phyloP scores from a whole-genome alignment of 164 flowering plant species.

The Hamamelis virginiana region DNA sequence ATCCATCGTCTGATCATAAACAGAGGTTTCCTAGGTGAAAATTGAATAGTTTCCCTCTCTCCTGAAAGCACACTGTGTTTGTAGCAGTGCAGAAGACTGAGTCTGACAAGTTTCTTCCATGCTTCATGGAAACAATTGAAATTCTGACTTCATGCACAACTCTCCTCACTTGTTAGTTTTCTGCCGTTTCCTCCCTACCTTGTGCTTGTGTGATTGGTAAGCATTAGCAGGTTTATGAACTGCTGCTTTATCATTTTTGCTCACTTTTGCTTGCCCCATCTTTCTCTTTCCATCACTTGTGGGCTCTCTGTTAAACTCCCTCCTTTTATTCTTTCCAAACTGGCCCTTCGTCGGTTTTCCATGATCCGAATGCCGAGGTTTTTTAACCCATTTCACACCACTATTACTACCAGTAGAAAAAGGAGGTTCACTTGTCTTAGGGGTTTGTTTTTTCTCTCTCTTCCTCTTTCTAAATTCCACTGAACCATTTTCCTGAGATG shows the following conservation, averaged over 20 bases:
- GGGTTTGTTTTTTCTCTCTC: constrained; percentile 17
- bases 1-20: too few species aligned
- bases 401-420: constrained; percentile 6
- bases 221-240: constrained; percentile 9
- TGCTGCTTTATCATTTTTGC: constrained; percentile 6
- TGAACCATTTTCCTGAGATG: constrained; percentile 18
- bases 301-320: constrained; percentile 11
- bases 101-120: too few species aligned
- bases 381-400: constrained; percentile 10
- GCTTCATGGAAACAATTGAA: too few species aligned
- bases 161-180: neutral
- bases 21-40: too few species aligned
- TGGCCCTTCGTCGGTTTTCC: constrained; percentile 10
- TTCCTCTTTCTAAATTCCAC: constrained; percentile 25
- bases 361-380: constrained; percentile 3
- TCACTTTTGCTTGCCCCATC: constrained; percentile 5
- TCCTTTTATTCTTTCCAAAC: constrained; percentile 8
- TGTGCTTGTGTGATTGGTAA: constrained; percentile 23
- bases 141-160: too few species aligned
- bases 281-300: constrained; percentile 20
- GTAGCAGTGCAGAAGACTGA: too few species aligned
- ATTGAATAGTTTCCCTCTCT: too few species aligned
- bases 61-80: too few species aligned
- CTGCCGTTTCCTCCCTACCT: constrained; percentile 10
- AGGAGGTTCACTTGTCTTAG: constrained; percentile 10